Conservation (phyloP, 805 yeast species). For the Nakazawaea wyomingensis region DNA sequence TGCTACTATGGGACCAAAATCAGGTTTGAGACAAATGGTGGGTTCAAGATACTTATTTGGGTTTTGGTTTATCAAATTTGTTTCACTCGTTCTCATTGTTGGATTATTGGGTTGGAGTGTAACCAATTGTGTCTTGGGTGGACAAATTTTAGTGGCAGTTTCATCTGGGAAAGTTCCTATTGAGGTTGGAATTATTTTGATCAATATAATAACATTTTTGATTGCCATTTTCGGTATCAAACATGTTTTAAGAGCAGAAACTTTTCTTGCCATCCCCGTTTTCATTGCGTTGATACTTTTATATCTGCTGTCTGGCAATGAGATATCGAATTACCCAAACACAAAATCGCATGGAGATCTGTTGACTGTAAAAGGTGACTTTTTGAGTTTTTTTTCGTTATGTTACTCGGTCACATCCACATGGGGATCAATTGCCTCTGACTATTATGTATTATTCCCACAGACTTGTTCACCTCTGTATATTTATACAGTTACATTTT, state of each 20-base stretch:
- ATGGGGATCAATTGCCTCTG: conserved; percentile 86
- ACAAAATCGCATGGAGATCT: conserved; percentile 31
- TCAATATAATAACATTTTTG: conserved; percentile 55
- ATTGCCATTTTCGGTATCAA: conserved; percentile 78
- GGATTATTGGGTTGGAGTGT: conserved; percentile 94
- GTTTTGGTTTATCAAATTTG: conserved; percentile 76
- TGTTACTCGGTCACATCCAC: conserved; percentile 78
- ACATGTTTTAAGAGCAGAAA: conserved; percentile 63
- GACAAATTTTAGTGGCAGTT: conserved; percentile 68
- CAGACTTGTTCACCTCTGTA: conserved; percentile 54
- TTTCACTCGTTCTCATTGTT: conserved; percentile 62
- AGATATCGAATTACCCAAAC: conserved; percentile 29
- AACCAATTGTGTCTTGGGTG: conserved; percentile 85
- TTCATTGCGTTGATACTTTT: conserved; percentile 60
- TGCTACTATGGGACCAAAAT: conserved; percentile 82
- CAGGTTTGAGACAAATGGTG: conserved; percentile 88
- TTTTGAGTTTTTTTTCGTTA: conserved; percentile 67
- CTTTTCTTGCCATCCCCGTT: conserved; percentile 64
- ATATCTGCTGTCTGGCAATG: conserved; percentile 48
- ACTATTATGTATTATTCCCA: conserved; percentile 78
- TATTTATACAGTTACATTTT: conserved; percentile 56
- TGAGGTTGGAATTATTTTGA: conserved; percentile 69
- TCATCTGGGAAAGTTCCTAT: conserved; percentile 64
- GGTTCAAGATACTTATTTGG: conserved; percentile 78
- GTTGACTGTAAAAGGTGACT: conserved; percentile 53